phyloP scores from a whole-genome alignment of 495 filamentous ascomycete species.

The Talaromyces adpressus region DNA sequence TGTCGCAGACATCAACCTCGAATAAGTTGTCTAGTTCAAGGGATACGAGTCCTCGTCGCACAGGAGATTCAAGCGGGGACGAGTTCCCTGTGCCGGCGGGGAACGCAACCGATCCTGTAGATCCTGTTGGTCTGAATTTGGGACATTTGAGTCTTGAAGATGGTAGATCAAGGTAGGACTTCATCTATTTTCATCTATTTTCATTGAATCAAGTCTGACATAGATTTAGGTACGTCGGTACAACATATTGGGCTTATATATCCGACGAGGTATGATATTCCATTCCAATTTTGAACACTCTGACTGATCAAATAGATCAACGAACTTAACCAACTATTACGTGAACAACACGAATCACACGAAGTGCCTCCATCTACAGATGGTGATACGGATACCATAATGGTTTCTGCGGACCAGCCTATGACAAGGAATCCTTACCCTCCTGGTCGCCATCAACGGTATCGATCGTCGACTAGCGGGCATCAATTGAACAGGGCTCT shows the following conservation, averaged over 20 bases:
- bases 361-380: slow-evolving; percentile 14
- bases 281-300: neutral
- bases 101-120: slow-evolving; percentile 36
- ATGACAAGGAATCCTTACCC: neutral
- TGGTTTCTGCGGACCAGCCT: slow-evolving; percentile 6
- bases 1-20: neutral
- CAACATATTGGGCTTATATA: slow-evolving; percentile 47
- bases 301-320: slow-evolving; percentile 30
- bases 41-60: slow-evolving; percentile 29
- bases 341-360: slow-evolving; percentile 37
- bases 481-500: slow-evolving; percentile 32
- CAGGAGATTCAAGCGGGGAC: slow-evolving; percentile 31
- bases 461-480: slow-evolving; percentile 4
- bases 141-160: slow-evolving; percentile 42
- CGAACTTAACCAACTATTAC: slow-evolving; percentile 39
- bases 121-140: slow-evolving; percentile 39
- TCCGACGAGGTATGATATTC: slow-evolving; percentile 35
- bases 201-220: too few species aligned
- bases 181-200: neutral
- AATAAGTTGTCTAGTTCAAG: slow-evolving; percentile 14
- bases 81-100: slow-evolving; percentile 42
- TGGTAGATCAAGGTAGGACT: slow-evolving; percentile 32
- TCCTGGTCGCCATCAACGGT: neutral
- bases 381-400: slow-evolving; percentile 14
- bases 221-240: slow-evolving; percentile 41